A percentile compares a stretch with the other conserved stretches of the same genome.
These are phyloP conservation scores for Coemansia sp. DNA, from an alignment of 192 early-diverging fungal genomes.

Conservation along the genomic window DNA sequence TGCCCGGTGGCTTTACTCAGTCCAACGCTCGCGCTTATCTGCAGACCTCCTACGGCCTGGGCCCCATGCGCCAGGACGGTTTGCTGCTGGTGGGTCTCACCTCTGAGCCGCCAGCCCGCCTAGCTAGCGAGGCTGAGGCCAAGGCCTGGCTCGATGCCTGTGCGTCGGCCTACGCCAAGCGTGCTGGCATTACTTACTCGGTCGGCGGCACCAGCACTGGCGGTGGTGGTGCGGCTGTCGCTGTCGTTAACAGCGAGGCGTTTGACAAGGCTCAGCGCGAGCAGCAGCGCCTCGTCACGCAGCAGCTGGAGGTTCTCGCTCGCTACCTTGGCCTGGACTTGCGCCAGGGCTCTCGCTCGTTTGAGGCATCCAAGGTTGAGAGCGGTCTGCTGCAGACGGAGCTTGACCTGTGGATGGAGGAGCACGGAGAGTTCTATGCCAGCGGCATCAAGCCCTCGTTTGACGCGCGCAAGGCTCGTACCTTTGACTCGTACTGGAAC, in stretches of 20 bases:
- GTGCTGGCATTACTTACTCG: constrained; percentile 59
- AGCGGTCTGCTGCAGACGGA: constrained; percentile 74
- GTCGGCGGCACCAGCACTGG: constrained; percentile 41
- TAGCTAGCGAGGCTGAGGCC: constrained; percentile 71
- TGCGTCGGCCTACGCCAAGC: constrained; percentile 68
- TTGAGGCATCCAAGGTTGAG: constrained; percentile 68
- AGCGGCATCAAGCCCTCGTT: constrained; percentile 83
- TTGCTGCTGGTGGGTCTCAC: constrained; percentile 75
- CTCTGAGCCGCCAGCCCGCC: constrained; percentile 78
- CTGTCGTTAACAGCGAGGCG: constrained; percentile 81
- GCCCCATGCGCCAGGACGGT: constrained; percentile 62
- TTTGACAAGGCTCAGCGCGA: constrained; percentile 74
- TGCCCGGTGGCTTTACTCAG: constrained; percentile 87
- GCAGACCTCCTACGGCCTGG: constrained; percentile 59
- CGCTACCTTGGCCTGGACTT: constrained; percentile 86
- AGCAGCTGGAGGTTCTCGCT: constrained; percentile 72
- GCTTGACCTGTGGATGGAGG: constrained; percentile 85
- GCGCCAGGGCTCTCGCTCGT: constrained; percentile 78
- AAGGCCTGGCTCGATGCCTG: constrained; percentile 75
- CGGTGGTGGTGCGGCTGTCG: constrained; percentile 61
- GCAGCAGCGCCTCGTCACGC: constrained; percentile 65
- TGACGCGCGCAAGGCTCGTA: constrained; percentile 76
- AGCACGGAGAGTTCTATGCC: constrained; percentile 91
- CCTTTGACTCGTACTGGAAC: constrained; percentile 95
- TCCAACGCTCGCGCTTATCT: constrained; percentile 71